Percentiles rank a stretch among this genome's conserved stretches.
Conservation (phyloP, 2,329 filamentous ascomycete genomes). For the Ilyonectria robusta region DNA sequence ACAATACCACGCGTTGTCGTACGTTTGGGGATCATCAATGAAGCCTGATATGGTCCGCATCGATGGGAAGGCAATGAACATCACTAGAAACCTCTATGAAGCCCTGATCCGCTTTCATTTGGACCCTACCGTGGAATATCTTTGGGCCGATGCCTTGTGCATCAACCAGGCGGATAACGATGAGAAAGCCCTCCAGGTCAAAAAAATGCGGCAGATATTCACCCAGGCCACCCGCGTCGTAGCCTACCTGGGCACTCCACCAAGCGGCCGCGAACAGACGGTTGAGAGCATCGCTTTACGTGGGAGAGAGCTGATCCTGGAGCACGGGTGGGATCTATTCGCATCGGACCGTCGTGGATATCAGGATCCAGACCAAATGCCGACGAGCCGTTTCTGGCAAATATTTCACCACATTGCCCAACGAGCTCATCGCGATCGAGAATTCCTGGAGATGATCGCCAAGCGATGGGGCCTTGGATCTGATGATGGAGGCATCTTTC, state of each 20-base stretch:
- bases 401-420: not conserved
- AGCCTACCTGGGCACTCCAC: not conserved
- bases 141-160: not conserved
- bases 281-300: not conserved
- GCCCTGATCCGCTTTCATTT: not conserved
- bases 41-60: not conserved
- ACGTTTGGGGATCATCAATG: not conserved
- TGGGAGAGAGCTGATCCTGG: not conserved
- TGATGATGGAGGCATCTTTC: not conserved
- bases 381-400: not conserved
- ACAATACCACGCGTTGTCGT: not conserved
- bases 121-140: not conserved
- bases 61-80: not conserved
- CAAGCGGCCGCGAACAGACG: not conserved
- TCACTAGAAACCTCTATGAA: not conserved
- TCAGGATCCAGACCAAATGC: not conserved
- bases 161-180: not conserved
- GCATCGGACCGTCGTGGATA: not conserved
- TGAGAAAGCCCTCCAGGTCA: not conserved
- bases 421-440: not conserved
- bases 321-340: not conserved
- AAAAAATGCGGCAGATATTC: not conserved
- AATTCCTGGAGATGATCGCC: not conserved
- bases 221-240: not conserved
- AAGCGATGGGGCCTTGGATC: not conserved